A percentile compares a stretch with the other conserved stretches of the same genome.
phyloP scores from a whole-genome alignment of 257 asterid species.

The Jaltomata sinuosa region DNA sequence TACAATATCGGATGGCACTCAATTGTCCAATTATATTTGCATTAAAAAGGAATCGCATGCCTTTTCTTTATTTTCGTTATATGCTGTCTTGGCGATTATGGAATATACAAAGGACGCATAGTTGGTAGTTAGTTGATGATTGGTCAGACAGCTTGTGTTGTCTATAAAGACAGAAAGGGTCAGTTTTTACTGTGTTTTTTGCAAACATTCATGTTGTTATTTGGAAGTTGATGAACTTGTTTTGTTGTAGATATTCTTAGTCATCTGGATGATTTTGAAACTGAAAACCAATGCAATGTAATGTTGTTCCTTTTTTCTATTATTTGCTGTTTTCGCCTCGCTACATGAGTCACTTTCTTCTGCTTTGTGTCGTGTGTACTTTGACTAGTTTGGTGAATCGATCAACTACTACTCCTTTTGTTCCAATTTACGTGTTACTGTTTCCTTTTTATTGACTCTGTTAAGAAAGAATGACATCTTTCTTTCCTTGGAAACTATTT shows the following conservation, averaged over 20 bases:
- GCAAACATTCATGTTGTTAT: neutral
- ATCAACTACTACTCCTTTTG: no score
- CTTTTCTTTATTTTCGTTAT: neutral
- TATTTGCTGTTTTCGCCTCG: neutral
- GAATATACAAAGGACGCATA: neutral
- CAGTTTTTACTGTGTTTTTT: no score
- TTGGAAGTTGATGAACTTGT: no score
- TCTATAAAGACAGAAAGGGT: neutral
- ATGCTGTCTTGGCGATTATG: neutral
- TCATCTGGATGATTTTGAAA: no score
- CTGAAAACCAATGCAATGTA: no score
- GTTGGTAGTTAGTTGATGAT: neutral
- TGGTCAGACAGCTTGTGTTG: neutral
- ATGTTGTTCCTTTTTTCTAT: neutral
- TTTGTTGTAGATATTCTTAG: neutral
- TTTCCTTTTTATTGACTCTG: no score
- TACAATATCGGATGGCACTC: constrained; percentile 2
- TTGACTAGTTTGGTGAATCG: no score
- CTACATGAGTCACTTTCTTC: neutral
- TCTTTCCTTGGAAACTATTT: no score
- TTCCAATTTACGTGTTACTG: no score
- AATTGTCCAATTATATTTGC: neutral
- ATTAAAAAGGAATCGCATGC: neutral
- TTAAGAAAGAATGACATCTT: no score
- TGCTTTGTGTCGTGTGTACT: no score